Conservation (phyloP, 2,329 filamentous ascomycete genomes). For the Pseudogymnoascus verrucosus region DNA sequence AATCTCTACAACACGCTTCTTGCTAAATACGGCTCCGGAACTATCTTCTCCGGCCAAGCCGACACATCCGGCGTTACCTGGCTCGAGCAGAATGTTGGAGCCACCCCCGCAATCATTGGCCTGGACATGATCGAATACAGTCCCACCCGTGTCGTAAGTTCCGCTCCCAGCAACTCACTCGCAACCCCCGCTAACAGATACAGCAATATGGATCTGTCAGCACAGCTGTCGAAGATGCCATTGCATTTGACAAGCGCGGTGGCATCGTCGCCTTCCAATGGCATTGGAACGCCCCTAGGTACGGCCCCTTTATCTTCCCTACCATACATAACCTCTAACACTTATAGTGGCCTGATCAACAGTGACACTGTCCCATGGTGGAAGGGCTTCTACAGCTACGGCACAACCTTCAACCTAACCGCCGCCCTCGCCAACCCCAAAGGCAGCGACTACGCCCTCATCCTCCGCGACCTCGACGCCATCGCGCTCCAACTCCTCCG, state of each 20-base stretch:
- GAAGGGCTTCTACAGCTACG: slow-evolving; percentile 42
- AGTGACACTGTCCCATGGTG: slow-evolving; percentile 39
- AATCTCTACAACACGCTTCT: slow-evolving; percentile 14
- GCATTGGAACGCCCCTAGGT: slow-evolving; percentile 41
- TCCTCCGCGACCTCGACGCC: slow-evolving; percentile 40
- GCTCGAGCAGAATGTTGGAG: slow-evolving; percentile 37
- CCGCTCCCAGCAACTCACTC: slow-evolving; percentile 3
- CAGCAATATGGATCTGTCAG: slow-evolving; percentile 29
- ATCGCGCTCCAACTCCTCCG: slow-evolving; percentile 39
- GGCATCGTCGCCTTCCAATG: slow-evolving; percentile 41
- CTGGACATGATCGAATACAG: slow-evolving; percentile 43
- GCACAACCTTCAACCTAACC: slow-evolving; percentile 40
- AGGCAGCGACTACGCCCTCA: slow-evolving; percentile 39
- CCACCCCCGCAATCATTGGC: slow-evolving; percentile 39
- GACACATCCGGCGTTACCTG: slow-evolving; percentile 37
- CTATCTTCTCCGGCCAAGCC: slow-evolving; percentile 38
- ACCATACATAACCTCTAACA: slow-evolving; percentile 14
- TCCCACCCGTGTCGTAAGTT: slow-evolving; percentile 34
- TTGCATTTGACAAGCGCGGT: slow-evolving; percentile 34
- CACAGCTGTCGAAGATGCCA: slow-evolving; percentile 39
- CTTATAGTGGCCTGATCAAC: slow-evolving; percentile 35
- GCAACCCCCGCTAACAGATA: background rate
- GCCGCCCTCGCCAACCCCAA: slow-evolving; percentile 34
- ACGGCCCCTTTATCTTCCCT: background rate
- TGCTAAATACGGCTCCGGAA: slow-evolving; percentile 13